Percentiles rank a stretch among this genome's conserved stretches.
These are phyloP conservation scores for Trypanosoma conorhini DNA, from an alignment of 208 protist species.

Conservation along the genomic window DNA sequence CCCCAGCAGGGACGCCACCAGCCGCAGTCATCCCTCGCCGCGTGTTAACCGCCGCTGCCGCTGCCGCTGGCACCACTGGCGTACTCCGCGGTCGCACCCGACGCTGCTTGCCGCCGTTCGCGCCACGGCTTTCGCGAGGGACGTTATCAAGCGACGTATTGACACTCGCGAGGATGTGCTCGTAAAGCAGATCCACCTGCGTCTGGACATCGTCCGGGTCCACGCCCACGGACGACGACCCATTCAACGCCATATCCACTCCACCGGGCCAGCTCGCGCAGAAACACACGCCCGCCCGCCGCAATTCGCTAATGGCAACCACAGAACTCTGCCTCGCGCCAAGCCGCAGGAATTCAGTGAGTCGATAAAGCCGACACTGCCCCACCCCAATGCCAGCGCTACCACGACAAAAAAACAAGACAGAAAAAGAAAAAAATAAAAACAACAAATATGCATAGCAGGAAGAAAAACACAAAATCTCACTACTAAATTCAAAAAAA, in stretches of 20 bases:
- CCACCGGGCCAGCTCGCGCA: background rate
- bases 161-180: constrained; percentile 25
- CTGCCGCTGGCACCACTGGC: too few species aligned
- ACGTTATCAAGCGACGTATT: constrained; percentile 10
- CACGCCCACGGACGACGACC: background rate
- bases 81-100: background rate
- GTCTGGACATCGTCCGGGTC: constrained; percentile 18
- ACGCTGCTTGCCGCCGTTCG: background rate
- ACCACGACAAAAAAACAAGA: too few species aligned
- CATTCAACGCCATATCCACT: background rate
- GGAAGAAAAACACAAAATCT: background rate
- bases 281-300: background rate
- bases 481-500: constrained; percentile 10
- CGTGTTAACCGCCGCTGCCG: background rate
- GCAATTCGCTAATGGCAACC: too few species aligned
- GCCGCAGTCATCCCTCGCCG: background rate
- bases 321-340: too few species aligned
- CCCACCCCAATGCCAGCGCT: too few species aligned
- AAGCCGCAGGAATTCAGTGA: too few species aligned
- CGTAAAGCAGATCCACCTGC: constrained; percentile 27
- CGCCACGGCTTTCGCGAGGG: constrained; percentile 1
- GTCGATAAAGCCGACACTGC: background rate
- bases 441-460: background rate
- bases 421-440: too few species aligned
- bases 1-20: background rate